Evolutionary conservation across 768 basidiomycete species (phyloP), one percentile per base, ranked within the genome.

Genomic region (Amanita polypyramis): DNA sequence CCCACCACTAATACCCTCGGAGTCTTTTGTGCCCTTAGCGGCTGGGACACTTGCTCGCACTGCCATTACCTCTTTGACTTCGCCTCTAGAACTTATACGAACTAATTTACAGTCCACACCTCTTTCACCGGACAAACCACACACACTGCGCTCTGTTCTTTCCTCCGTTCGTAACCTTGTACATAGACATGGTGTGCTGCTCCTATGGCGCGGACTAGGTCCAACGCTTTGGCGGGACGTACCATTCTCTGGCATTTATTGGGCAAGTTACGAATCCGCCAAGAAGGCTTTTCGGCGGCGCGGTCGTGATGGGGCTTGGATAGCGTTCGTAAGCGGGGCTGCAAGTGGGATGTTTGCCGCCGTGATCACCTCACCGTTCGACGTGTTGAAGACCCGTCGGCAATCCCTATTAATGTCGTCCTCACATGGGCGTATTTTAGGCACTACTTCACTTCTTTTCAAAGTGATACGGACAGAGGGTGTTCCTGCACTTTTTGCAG

Each of bases 191-290:
- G 95, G 94, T 5, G 55, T 81, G 5, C 62, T 68, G 8, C 83
- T 77, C 42, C 73, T 98, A 21, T 99, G 92, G 91, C 74, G 90
- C 45, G 96, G 96, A 0, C 72, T 99, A 6, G 86, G 86, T 0
- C 79, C 94, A 2, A 95, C 92, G 4, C 70, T 99, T 7, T 97
- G 93, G 93, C 77, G 96, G 43, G 96, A 99, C 56, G 94, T 98
- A 5, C 95, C 96, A 0, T 99, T 99, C 62, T 92, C 89, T 34
- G 96, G 94, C 9, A 69, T 95, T 27, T 99, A 99, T 58, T 99
- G 96, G 96, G 89, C 90, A 3, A 82, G 85, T 20, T 98, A 97
- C 60, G 95, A 99, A 62, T 68, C 77, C 0, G 77, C 80, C 66
- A 97, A 96, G 67, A 67, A 70, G 15, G 56, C 62, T 12, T 77